phyloP scores from a whole-genome alignment of 2,329 filamentous ascomycete species.

The Pseudogymnoascus sp. region DNA sequence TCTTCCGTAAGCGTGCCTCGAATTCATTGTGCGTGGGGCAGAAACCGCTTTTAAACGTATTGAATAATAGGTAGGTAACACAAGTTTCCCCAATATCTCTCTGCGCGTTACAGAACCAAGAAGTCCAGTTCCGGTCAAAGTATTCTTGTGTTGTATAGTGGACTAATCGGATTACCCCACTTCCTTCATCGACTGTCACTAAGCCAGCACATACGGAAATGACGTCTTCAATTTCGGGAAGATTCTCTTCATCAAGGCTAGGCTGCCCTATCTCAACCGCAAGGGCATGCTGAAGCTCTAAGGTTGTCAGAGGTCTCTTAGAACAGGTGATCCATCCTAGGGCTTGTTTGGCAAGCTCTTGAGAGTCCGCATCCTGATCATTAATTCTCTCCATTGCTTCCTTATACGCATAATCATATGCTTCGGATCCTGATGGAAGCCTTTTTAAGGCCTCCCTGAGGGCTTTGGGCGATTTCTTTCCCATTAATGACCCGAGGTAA shows the following conservation, averaged over 20 bases:
- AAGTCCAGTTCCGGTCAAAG: slow-evolving; percentile 25
- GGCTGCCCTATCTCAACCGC: slow-evolving; percentile 24
- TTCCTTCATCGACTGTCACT: slow-evolving; percentile 33
- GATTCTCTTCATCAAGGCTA: slow-evolving; percentile 29
- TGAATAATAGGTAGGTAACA: slow-evolving; percentile 31
- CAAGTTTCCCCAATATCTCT: slow-evolving; percentile 26
- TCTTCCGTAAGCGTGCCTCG: slow-evolving; percentile 11
- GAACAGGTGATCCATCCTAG: slow-evolving; percentile 35
- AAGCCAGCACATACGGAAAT: slow-evolving; percentile 31
- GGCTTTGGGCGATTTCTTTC: slow-evolving; percentile 26
- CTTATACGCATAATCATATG: slow-evolving; percentile 33
- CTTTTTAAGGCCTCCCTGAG: slow-evolving; percentile 27
- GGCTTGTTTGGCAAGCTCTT: slow-evolving; percentile 31
- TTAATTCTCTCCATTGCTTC: slow-evolving; percentile 35
- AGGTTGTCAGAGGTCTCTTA: slow-evolving; percentile 25
- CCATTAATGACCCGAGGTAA: slow-evolving; percentile 28
- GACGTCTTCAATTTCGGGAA: slow-evolving; percentile 23
- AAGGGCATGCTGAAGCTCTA: slow-evolving; percentile 36
- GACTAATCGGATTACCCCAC: slow-evolving; percentile 32
- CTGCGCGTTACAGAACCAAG: slow-evolving; percentile 28
- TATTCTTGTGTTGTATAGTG: slow-evolving; percentile 41
- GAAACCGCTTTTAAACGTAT: slow-evolving; percentile 18
- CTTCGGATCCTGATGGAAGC: slow-evolving; percentile 25
- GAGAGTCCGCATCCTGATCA: slow-evolving; percentile 26
- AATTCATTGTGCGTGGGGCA: slow-evolving; percentile 13